phyloP scores from a whole-genome alignment of 2,329 filamentous ascomycete genomes.

The Calonectria pseudoreteaudii region DNA sequence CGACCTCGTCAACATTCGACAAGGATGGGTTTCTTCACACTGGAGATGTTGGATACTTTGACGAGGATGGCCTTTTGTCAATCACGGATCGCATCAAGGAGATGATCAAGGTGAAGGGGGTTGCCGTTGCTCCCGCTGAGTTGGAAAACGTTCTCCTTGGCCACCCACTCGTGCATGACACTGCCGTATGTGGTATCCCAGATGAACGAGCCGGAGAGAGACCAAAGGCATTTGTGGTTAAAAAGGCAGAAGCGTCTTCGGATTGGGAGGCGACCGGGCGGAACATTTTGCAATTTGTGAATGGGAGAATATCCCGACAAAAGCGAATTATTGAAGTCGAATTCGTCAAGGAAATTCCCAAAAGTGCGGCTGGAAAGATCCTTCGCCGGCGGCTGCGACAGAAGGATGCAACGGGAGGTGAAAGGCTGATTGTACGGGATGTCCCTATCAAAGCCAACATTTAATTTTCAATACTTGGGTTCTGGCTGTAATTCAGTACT shows the following conservation, averaged over 20 bases:
- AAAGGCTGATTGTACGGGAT: background rate
- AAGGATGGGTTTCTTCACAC: slow-evolving; percentile 69
- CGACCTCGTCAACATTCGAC: slow-evolving; percentile 63
- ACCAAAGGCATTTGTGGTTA: slow-evolving; percentile 68
- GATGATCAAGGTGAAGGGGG: slow-evolving; percentile 76
- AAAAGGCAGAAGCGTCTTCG: slow-evolving; percentile 46
- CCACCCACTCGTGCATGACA: slow-evolving; percentile 67
- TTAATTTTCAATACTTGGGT: background rate
- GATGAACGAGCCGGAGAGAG: slow-evolving; percentile 68
- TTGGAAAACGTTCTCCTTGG: slow-evolving; percentile 72
- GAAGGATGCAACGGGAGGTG: background rate
- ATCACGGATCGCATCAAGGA: slow-evolving; percentile 75
- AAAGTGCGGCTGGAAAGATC: slow-evolving; percentile 62
- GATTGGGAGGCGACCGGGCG: slow-evolving; percentile 42
- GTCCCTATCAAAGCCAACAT: background rate
- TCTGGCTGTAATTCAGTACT: background rate
- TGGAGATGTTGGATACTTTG: slow-evolving; percentile 67
- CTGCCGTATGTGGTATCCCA: slow-evolving; percentile 64
- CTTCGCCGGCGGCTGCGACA: background rate
- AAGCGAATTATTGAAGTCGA: slow-evolving; percentile 66
- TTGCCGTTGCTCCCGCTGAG: slow-evolving; percentile 72
- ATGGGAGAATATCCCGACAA: slow-evolving; percentile 64
- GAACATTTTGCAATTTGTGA: slow-evolving; percentile 59
- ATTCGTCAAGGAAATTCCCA: slow-evolving; percentile 66
- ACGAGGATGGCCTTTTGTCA: slow-evolving; percentile 65